Evolutionary conservation across 805 yeast genomes (phyloP).

Genomic region (Wickerhamiella parazyma): DNA sequence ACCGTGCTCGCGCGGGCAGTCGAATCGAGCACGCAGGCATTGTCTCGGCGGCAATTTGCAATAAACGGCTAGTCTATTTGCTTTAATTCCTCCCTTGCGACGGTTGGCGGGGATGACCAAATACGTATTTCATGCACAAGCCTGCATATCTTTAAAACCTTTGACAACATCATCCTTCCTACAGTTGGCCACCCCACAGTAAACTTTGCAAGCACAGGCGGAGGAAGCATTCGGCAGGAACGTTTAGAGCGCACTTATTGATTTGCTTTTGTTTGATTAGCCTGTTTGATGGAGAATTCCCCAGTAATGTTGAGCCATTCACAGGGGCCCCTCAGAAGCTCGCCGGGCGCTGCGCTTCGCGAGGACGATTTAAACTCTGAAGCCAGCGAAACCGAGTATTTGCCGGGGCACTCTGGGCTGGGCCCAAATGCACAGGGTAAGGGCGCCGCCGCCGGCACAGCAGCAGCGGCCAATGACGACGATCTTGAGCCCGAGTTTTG

Average conservation of each 20-base stretch:
- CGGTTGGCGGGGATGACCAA: conserved; percentile 1
- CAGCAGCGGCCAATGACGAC: background rate
- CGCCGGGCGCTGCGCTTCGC: too few relatives aligned
- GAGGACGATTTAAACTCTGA: too few relatives aligned
- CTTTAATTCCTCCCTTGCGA: background rate
- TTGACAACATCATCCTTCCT: conserved; percentile 4
- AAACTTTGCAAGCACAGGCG: too few relatives aligned
- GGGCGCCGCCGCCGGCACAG: background rate
- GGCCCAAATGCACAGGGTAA: conserved; percentile 3
- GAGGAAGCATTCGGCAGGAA: too few relatives aligned
- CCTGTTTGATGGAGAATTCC: background rate
- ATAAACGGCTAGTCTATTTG: too few relatives aligned
- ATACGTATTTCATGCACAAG: background rate
- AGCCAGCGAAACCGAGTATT: background rate
- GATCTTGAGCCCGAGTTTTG: background rate
- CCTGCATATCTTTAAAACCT: conserved; percentile 10
- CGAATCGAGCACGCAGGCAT: background rate
- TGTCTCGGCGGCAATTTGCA: too few relatives aligned
- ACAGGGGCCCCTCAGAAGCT: background rate
- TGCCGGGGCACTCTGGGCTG: background rate
- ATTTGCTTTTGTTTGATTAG: background rate
- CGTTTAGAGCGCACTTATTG: too few relatives aligned
- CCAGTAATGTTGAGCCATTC: background rate
- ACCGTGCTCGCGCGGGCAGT: background rate
- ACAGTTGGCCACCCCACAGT: too few relatives aligned